Conservation (phyloP, 352 stramenopile species). For the Globisporangium okanoganense region DNA sequence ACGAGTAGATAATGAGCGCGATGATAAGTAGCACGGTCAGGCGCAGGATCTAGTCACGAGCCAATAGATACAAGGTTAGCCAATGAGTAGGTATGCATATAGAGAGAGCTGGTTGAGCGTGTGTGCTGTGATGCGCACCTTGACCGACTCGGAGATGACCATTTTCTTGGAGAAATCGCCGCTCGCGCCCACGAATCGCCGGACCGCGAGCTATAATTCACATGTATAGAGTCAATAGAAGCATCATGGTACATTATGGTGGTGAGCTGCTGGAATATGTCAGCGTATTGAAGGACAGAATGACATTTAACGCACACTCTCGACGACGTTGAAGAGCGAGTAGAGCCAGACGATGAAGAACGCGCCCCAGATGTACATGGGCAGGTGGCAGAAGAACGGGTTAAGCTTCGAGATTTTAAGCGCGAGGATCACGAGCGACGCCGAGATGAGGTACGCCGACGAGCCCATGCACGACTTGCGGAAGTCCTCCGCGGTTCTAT, state of each 20-base stretch:
- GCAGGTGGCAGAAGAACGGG: conserved; percentile 72
- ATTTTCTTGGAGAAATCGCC: conserved; percentile 85
- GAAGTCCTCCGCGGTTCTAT: conserved; percentile 80
- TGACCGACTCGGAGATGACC: conserved; percentile 88
- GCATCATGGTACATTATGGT: background rate
- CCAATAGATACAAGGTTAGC: background rate
- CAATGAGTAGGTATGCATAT: background rate
- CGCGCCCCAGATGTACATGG: conserved; percentile 82
- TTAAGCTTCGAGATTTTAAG: conserved; percentile 48
- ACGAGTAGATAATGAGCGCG: conserved; percentile 84
- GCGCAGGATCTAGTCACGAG: conserved; percentile 50
- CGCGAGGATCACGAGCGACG: conserved; percentile 63
- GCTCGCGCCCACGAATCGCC: conserved; percentile 74
- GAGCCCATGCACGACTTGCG: conserved; percentile 68
- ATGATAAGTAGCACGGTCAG: conserved; percentile 77
- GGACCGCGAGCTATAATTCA: conserved; percentile 51
- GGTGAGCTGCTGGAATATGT: background rate
- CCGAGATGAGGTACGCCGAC: conserved; percentile 84
- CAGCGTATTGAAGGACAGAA: too few relatives aligned
- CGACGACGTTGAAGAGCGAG: conserved; percentile 86
- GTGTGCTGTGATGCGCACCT: conserved; percentile 27
- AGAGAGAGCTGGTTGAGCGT: background rate
- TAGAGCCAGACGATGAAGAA: conserved; percentile 90
- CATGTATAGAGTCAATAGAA: conserved; percentile 2
- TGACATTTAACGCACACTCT: conserved; percentile 25